A percentile compares a stretch with the other conserved stretches of the same genome.
These are phyloP conservation scores for Coniophora puteana DNA, from an alignment of 1,284 basidiomycete genomes.

Conservation along the genomic window DNA sequence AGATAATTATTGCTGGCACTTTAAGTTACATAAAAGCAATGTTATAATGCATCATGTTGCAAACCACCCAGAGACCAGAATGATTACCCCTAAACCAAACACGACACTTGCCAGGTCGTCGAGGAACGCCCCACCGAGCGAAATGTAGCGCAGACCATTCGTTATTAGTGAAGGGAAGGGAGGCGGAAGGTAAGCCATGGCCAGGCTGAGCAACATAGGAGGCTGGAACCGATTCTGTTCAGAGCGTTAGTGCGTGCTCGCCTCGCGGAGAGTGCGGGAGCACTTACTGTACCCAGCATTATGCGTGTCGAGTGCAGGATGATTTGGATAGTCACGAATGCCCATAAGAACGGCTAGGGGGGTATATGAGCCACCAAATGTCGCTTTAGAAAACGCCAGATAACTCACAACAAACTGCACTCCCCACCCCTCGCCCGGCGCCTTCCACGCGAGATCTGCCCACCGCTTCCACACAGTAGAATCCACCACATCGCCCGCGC, in stretches of 20 bases:
- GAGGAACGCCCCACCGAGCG: constrained; percentile 59
- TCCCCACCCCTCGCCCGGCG: constrained; percentile 33
- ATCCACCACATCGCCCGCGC: constrained; percentile 15
- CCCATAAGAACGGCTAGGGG: constrained; percentile 73
- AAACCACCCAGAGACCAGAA: constrained; percentile 53
- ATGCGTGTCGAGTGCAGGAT: constrained; percentile 66
- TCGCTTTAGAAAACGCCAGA: neutral
- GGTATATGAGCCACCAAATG: constrained; percentile 7
- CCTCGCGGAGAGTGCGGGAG: neutral
- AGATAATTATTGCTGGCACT: constrained; percentile 4
- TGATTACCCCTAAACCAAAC: constrained; percentile 61
- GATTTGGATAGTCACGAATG: constrained; percentile 67
- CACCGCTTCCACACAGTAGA: constrained; percentile 49
- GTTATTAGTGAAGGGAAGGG: constrained; percentile 58
- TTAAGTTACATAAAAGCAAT: constrained; percentile 3
- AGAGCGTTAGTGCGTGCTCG: constrained; percentile 4
- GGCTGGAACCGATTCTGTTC: constrained; percentile 54
- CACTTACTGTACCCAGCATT: constrained; percentile 62
- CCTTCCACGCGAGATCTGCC: constrained; percentile 42
- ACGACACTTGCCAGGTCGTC: constrained; percentile 66
- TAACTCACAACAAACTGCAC: constrained; percentile 53
- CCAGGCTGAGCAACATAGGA: constrained; percentile 55
- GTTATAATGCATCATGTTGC: constrained; percentile 13
- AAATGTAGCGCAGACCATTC: constrained; percentile 60
- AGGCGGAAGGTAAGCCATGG: constrained; percentile 60